Evolutionary conservation across 2,329 filamentous ascomycete genomes (phyloP).

Genomic region (Exophiala aquamarina): DNA sequence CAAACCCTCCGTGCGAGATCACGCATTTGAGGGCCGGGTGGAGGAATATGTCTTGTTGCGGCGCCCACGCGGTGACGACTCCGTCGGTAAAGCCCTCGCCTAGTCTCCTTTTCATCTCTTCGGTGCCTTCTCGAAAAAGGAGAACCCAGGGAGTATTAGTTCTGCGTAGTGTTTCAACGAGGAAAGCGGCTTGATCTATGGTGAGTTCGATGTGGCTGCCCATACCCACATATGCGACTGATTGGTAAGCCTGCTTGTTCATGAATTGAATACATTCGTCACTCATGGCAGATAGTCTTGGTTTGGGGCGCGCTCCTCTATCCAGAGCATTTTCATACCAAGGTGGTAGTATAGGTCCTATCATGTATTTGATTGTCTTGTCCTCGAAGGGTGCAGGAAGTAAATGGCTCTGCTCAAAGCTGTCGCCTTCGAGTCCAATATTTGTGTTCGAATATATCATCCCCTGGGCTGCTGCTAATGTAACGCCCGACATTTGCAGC

Average conservation of each 20-base stretch:
- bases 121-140: not conserved
- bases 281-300: not conserved
- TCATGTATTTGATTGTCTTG: not conserved
- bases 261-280: not conserved
- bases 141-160: not conserved
- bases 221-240: not conserved
- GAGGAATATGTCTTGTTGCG: not conserved
- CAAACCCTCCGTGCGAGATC: conserved; percentile 4
- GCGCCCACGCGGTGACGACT: conserved; percentile 1
- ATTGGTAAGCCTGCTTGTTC: not conserved
- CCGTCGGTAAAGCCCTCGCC: not conserved
- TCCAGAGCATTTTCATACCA: conserved; percentile 41
- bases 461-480: not conserved
- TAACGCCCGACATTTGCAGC: not conserved
- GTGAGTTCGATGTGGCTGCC: conserved; percentile 1
- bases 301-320: not conserved
- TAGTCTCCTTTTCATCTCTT: not conserved
- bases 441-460: conserved; percentile 2
- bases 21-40: conserved; percentile 3
- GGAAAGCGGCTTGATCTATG: not conserved
- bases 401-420: not conserved
- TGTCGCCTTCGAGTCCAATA: conserved; percentile 1
- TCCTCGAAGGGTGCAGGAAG: not conserved
- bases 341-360: not conserved
- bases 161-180: not conserved